These are phyloP conservation scores for Metschnikowia santaceciliae DNA, from an alignment of 805 yeast species.

Conservation along the genomic window DNA sequence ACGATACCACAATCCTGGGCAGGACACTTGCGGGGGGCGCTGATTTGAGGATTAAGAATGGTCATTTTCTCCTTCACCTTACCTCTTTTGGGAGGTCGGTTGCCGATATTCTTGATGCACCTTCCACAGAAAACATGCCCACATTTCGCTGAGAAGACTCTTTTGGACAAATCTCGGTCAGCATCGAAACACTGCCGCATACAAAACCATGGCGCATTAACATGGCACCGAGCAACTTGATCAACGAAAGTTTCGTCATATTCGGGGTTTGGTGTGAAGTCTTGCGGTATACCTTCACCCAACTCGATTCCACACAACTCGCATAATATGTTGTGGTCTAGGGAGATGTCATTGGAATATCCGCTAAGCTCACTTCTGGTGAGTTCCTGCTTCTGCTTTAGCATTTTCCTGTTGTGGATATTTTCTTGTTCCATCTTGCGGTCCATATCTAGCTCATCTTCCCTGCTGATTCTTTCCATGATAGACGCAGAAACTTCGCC, in stretches of 20 bases:
- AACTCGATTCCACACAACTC: conserved; percentile 65
- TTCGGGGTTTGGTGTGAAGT: conserved; percentile 35
- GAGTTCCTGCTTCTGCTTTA: conserved; percentile 26
- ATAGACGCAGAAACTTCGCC: conserved; percentile 23
- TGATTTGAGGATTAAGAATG: conserved; percentile 35
- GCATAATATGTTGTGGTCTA: conserved; percentile 33
- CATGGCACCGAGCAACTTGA: conserved; percentile 24
- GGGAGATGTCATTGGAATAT: conserved; percentile 29
- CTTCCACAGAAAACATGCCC: conserved; percentile 88
- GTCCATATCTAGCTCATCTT: conserved; percentile 36
- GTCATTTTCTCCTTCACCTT: conserved; percentile 14
- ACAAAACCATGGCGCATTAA: conserved; percentile 68
- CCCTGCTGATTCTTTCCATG: conserved; percentile 39
- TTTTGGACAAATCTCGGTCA: conserved; percentile 59
- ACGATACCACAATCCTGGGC: conserved; percentile 45
- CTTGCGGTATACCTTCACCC: conserved; percentile 69
- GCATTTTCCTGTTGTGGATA: conserved; percentile 25
- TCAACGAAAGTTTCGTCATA: conserved; percentile 26
- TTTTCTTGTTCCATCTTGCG: conserved; percentile 29
- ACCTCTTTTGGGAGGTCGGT: conserved; percentile 29
- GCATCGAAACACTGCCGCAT: conserved; percentile 43
- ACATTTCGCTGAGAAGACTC: conserved; percentile 63
- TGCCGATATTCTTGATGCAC: conserved; percentile 66
- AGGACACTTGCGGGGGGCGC: conserved; percentile 59
- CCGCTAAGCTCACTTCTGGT: conserved; percentile 23